Evolutionary conservation across 2,329 filamentous ascomycete species (phyloP), one percentile per base, ranked within the genome.

Genomic region (Talaromyces sp.): DNA sequence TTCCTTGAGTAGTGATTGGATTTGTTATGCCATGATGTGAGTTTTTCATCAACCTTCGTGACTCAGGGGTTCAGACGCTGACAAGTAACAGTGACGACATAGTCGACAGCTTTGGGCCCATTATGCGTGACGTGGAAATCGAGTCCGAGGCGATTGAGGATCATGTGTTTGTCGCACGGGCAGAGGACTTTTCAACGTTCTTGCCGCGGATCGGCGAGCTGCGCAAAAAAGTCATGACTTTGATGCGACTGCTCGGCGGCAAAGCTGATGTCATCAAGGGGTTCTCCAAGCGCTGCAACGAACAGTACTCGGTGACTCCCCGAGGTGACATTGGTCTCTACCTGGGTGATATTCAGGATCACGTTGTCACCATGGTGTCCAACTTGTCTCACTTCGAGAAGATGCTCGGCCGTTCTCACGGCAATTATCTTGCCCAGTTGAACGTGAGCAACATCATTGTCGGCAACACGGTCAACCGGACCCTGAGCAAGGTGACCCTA

Each of bases 281-380:
- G 31, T 99, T 99, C 71, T 95, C 94, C 57, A 99, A 99, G 80
- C 91, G 95, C 56, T 99, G 94, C 84, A 99, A 97, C 73, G 93
- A 97, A 72, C 91, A 96, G 65, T 97, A 96, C 80, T 89, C 91
- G 65, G 90, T 97, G 57, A 96, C 94, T 1, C 94, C 94, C 7
- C 90, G 92, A 54, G 94, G 94, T 79, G 94, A 99, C 71, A 96
- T 99, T 65, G 94, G 92, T 24, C 85, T 99, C 69, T 99, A 99
- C 72, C 84, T 99, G 38, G 91, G 91, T 70, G 94, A 99, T 77
- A 97, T 99, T 65, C 94, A 99, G 76, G 94, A 99, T 77, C 94
- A 99, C 83, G 93, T 99, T 57, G 91, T 99, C 62, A 99, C 94
- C 52, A 97, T 97, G 93, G 96, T 96, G 84, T 94, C 90, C 67